Percentiles rank a stretch among this genome's conserved stretches.
Evolutionary conservation across 1,284 basidiomycete species (phyloP).

Genomic region (Microbotryum intermedium): DNA sequence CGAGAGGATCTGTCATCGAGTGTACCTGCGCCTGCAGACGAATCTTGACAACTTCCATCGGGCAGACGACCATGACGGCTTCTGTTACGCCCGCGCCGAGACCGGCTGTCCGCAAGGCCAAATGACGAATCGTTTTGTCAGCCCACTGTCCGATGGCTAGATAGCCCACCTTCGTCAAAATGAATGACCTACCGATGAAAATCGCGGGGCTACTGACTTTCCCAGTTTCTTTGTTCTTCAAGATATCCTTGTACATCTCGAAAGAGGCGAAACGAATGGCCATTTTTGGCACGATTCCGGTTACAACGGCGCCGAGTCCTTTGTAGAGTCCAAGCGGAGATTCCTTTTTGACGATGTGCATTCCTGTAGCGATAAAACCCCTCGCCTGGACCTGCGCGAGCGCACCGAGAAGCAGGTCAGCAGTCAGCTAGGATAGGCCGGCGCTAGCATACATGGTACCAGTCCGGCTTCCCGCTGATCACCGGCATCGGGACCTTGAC

Average conservation of each 20-base stretch:
- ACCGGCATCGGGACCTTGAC: neutral
- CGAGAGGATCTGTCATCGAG: slow-evolving; percentile 90
- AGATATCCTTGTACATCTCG: slow-evolving; percentile 79
- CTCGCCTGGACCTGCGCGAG: slow-evolving; percentile 68
- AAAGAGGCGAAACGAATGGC: slow-evolving; percentile 98
- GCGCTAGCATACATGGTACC: no score
- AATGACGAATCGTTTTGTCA: neutral
- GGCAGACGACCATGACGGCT: slow-evolving; percentile 88
- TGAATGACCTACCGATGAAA: slow-evolving; percentile 46
- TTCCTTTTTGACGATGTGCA: slow-evolving; percentile 80
- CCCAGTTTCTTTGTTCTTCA: slow-evolving; percentile 68
- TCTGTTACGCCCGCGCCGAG: slow-evolving; percentile 90
- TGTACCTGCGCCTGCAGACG: slow-evolving; percentile 96
- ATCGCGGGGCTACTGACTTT: slow-evolving; percentile 63
- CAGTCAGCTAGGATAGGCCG: neutral
- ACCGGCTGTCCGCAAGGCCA: slow-evolving; percentile 53
- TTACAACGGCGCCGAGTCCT: slow-evolving; percentile 87
- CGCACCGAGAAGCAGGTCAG: neutral
- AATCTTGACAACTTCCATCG: slow-evolving; percentile 99
- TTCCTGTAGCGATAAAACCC: slow-evolving; percentile 87
- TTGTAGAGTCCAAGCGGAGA: slow-evolving; percentile 96
- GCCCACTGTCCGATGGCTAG: neutral
- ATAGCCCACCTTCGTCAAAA: no score
- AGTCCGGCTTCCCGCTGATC: neutral
- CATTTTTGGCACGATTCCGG: slow-evolving; percentile 99